Base-by-base conservation (phyloP, 1,284 basidiomycete genomes). In the Butyriboletus appendiculatus region DNA sequence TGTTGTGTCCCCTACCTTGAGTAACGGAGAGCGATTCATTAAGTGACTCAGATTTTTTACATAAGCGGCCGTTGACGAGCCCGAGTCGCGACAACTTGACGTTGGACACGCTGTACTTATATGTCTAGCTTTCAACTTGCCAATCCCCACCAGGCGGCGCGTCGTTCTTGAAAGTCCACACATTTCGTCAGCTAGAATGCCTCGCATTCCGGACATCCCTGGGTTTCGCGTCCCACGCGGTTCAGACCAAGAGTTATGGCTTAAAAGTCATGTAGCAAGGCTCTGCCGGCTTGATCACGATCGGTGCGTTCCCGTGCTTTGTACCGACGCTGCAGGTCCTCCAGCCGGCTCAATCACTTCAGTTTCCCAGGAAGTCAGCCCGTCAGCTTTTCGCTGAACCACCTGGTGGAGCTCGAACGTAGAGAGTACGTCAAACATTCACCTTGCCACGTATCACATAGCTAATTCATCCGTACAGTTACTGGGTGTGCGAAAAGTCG, bases 401-500 rank as follows among this genome's bases (percentile, higher is more conserved):
- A 93, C 62, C 69, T 98, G 40, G 78, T 80, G 10, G 82, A 89
- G 65, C 79, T 98, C 41, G 92, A 96, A 73, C 76, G 75, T 24
- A 83, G 88, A 76, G 93, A 98, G 94, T 94, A 69, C 63, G 81
- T 83, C 54, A 44, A 35, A 34, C 42, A 50, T 39, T 48, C 51
- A 20, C 50, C 48, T 20, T 33, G 18, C 32, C 50, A 30, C 20
- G 11, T 44, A 39, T 48, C 35, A 6, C 48, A 50, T 32, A 16
- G 39, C 55, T 62, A 39, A 70, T 45, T 22, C 35, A 33, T 42
- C n/a, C 58, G 34, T 50, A 45, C 48, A 97, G 94, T 71, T 99
- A 92, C 71, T 99, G 96, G 96, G 96, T 99, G 30, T 98, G 95
- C 75, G 97, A 99, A 76, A 99, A 99, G 77, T 97, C 95, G n/a